Evolutionary conservation across 2,329 filamentous ascomycete species (phyloP).

Genomic region (Sphaerostilbella broomeana): DNA sequence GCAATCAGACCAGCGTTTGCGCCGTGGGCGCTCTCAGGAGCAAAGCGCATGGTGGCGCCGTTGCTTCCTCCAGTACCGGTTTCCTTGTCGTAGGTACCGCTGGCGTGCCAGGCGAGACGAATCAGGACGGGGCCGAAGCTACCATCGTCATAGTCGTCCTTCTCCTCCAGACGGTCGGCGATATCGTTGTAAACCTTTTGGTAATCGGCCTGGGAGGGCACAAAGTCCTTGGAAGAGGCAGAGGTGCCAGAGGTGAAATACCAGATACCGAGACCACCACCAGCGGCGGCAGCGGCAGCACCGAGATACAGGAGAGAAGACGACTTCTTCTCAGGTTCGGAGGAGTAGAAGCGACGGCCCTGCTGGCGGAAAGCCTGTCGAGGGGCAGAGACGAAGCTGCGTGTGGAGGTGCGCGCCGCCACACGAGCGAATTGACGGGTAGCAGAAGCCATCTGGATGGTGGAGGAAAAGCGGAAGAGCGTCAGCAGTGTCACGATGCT

Average conservation of each 20-base stretch:
- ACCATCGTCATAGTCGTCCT: constrained; percentile 94
- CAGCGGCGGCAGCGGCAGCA: constrained; percentile 52
- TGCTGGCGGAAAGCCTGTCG: constrained; percentile 67
- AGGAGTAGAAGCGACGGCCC: constrained; percentile 73
- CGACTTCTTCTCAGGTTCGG: constrained; percentile 52
- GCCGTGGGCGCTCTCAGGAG: constrained; percentile 80
- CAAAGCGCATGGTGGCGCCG: constrained; percentile 94
- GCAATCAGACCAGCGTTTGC: constrained; percentile 85
- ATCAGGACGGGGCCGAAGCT: constrained; percentile 90
- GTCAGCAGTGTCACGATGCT: too few relatives aligned
- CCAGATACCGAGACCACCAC: constrained; percentile 59
- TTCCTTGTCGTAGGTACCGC: constrained; percentile 83
- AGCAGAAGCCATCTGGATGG: constrained; percentile 32
- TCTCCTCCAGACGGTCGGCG: constrained; percentile 71
- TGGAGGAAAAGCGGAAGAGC: constrained; percentile 4
- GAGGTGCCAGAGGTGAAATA: constrained; percentile 52
- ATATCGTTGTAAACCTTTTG: constrained; percentile 91
- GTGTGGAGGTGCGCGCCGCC: constrained; percentile 51
- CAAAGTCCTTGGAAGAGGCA: constrained; percentile 54
- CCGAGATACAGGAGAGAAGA: constrained; percentile 48
- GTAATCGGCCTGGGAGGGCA: constrained; percentile 78
- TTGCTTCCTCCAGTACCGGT: constrained; percentile 90
- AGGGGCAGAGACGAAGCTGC: constrained; percentile 52
- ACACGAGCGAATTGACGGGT: constrained; percentile 51
- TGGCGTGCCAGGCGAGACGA: constrained; percentile 88